phyloP scores from a whole-genome alignment of 768 basidiomycete genomes.

The Leccinum arenicola region DNA sequence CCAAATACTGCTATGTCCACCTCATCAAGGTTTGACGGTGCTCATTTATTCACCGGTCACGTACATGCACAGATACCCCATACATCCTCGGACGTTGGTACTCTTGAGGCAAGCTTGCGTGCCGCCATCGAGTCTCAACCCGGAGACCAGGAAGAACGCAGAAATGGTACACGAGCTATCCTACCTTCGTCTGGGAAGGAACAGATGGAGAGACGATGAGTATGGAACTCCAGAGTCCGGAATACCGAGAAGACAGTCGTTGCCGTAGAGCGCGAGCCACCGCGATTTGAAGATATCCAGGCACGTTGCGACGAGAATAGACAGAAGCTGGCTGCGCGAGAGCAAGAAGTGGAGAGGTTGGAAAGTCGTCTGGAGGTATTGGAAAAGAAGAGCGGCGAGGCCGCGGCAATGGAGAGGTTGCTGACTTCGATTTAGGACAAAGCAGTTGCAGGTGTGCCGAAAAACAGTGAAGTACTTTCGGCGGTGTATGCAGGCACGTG shows the following conservation, averaged over 20 bases:
- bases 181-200: slow-evolving; percentile 60
- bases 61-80: slow-evolving; percentile 56
- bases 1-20: slow-evolving; percentile 38
- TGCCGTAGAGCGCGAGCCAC: slow-evolving; percentile 54
- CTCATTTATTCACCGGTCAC: slow-evolving; percentile 84
- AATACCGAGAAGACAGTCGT: slow-evolving; percentile 62
- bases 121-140: slow-evolving; percentile 56
- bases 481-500: slow-evolving; percentile 42
- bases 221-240: slow-evolving; percentile 51
- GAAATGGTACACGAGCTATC: slow-evolving; percentile 65
- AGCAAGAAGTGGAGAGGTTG: slow-evolving; percentile 36
- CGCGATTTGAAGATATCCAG: slow-evolving; percentile 48
- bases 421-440: slow-evolving; percentile 35
- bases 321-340: slow-evolving; percentile 35
- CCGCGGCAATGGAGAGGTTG: slow-evolving; percentile 39
- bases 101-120: slow-evolving; percentile 64
- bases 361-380: slow-evolving; percentile 41
- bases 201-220: slow-evolving; percentile 59
- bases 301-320: slow-evolving; percentile 44
- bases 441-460: slow-evolving; percentile 38
- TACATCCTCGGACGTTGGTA: slow-evolving; percentile 43
- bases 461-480: slow-evolving; percentile 40
- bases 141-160: slow-evolving; percentile 58
- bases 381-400: slow-evolving; percentile 42
- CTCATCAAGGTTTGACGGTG: slow-evolving; percentile 70